These are phyloP conservation scores for Wickerhamiella sergipiensis DNA, from an alignment of 805 yeast genomes.

Conservation along the genomic window DNA sequence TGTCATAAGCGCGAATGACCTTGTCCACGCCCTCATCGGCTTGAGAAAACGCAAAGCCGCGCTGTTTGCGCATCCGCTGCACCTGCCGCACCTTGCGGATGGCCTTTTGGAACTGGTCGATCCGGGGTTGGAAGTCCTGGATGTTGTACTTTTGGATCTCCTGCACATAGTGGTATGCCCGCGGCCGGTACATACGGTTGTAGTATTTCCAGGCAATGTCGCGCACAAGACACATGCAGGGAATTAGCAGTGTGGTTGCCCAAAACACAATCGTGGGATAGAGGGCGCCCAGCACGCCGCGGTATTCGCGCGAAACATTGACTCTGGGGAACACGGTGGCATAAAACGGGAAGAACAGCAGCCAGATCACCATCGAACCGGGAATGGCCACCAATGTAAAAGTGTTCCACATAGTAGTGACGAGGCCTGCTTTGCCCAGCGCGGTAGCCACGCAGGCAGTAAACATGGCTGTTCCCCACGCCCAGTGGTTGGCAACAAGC, in stretches of 20 bases:
- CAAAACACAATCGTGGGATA: constrained; percentile 74
- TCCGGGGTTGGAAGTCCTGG: constrained; percentile 87
- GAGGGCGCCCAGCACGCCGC: constrained; percentile 62
- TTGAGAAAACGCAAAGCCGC: constrained; percentile 97
- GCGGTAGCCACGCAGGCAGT: constrained; percentile 81
- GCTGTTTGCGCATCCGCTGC: constrained; percentile 92
- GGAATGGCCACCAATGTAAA: constrained; percentile 87
- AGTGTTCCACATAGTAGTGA: constrained; percentile 90
- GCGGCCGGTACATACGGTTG: constrained; percentile 83
- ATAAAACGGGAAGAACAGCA: constrained; percentile 75
- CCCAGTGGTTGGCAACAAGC: constrained; percentile 72
- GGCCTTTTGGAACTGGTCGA: constrained; percentile 94
- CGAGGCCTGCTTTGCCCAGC: constrained; percentile 86
- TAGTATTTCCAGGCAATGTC: constrained; percentile 92
- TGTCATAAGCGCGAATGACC: constrained; percentile 85
- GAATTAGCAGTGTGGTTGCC: constrained; percentile 65
- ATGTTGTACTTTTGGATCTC: constrained; percentile 92
- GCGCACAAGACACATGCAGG: constrained; percentile 65
- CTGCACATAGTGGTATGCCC: constrained; percentile 87
- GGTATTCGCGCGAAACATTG: constrained; percentile 69
- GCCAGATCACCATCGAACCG: constrained; percentile 79
- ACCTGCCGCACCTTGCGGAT: constrained; percentile 96
- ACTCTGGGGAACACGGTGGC: constrained; percentile 73
- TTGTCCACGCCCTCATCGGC: constrained; percentile 89
- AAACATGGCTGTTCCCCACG: constrained; percentile 84